Conservation (phyloP, 2,329 filamentous ascomycete genomes). For the Penicillium psychrosexuale region DNA sequence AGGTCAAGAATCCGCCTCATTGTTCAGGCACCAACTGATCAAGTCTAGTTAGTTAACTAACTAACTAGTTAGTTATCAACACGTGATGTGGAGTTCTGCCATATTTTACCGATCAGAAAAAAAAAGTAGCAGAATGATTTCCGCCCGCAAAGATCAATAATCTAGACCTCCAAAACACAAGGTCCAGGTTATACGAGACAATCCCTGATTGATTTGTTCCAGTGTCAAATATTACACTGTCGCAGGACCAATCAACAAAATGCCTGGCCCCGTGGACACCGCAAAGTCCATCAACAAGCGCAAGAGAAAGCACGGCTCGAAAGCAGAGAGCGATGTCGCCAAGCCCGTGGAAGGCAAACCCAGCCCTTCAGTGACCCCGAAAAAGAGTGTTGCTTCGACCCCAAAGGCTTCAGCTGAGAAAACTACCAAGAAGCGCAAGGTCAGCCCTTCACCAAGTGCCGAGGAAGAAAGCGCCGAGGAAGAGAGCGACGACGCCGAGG, state of each 20-base stretch:
- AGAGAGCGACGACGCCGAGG: conserved; percentile 28
- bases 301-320: conserved; percentile 44
- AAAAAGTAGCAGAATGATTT: conserved; percentile 27
- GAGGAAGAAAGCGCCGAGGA: conserved; percentile 31
- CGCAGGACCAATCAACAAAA: conserved; percentile 21
- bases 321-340: conserved; percentile 26
- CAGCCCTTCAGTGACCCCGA: conserved; percentile 18
- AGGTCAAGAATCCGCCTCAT: conserved; percentile 4
- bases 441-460: conserved; percentile 36
- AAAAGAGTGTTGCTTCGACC: conserved; percentile 20
- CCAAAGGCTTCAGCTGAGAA: conserved; percentile 26
- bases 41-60: too few species aligned
- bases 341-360: conserved; percentile 25
- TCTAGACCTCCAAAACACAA: conserved; percentile 27
- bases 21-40: conserved; percentile 7
- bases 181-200: conserved; percentile 9
- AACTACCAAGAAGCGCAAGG: conserved; percentile 40
- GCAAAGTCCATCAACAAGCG: conserved; percentile 44
- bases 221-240: conserved; percentile 5
- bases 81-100: conserved; percentile 34
- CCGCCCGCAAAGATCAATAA: conserved; percentile 21
- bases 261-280: conserved; percentile 38
- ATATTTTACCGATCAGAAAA: conserved; percentile 24
- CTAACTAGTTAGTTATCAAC: too few species aligned
- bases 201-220: conserved; percentile 7